Conservation (phyloP, 2,329 filamentous ascomycete species). For the Sporothrix euskadiensis region DNA sequence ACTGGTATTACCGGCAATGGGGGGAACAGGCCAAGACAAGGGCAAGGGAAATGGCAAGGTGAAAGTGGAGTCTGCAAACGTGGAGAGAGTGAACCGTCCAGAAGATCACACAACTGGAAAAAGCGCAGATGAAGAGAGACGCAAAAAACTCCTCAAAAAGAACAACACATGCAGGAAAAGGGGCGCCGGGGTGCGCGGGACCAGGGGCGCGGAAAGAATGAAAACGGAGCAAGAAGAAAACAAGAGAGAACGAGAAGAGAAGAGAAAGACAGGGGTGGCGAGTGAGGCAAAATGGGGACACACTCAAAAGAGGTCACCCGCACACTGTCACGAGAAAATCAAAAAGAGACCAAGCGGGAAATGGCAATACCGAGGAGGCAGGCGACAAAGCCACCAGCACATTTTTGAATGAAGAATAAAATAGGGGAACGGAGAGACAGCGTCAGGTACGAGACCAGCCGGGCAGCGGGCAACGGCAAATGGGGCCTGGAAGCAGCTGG, state of each 20-base stretch:
- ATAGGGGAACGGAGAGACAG: background rate
- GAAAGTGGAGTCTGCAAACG: slow-evolving; percentile 16
- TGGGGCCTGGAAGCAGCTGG: slow-evolving; percentile 8
- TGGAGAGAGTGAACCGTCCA: slow-evolving; percentile 13
- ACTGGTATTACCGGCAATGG: slow-evolving; percentile 7
- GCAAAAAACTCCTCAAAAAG: background rate
- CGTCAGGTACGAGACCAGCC: slow-evolving; percentile 29
- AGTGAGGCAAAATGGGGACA: background rate
- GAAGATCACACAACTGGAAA: slow-evolving; percentile 9
- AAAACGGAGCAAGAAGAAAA: background rate
- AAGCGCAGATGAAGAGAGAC: background rate
- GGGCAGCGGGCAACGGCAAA: slow-evolving; percentile 24
- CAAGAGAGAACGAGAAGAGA: background rate
- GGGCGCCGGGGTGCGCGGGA: background rate
- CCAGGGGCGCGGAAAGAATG: background rate
- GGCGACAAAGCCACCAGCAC: background rate
- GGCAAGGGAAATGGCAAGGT: slow-evolving; percentile 8
- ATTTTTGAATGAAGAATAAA: background rate
- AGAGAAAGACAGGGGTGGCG: slow-evolving; percentile 1
- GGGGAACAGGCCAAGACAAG: slow-evolving; percentile 6
- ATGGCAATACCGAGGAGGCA: background rate
- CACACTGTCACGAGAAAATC: slow-evolving; percentile 2
- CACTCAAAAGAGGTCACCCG: slow-evolving; percentile 10
- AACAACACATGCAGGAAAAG: slow-evolving; percentile 16
- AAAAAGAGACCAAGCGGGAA: background rate